Evolutionary conservation across 164 flowering plant species (phyloP).

Genomic region (Vitis amurensis): DNA sequence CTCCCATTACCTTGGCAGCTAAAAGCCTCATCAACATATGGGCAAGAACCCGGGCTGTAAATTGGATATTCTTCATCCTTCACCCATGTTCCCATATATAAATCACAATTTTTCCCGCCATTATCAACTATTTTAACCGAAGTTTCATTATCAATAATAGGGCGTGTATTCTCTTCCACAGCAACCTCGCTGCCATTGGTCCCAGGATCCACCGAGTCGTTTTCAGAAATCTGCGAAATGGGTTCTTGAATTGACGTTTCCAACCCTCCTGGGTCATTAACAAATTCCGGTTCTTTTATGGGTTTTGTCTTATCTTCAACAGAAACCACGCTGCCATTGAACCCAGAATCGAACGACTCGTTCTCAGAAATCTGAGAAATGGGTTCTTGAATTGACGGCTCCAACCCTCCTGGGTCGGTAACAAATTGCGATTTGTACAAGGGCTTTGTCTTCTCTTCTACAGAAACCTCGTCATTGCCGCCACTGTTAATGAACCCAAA

Average conservation of each 20-base stretch:
- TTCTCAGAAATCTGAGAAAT: not conserved
- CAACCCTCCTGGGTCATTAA: too few species aligned
- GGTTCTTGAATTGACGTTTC: too few species aligned
- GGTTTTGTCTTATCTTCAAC: not conserved
- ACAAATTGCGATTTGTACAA: too few species aligned
- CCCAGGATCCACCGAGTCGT: too few species aligned
- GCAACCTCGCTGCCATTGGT: too few species aligned
- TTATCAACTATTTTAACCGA: not conserved
- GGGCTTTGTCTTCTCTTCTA: too few species aligned
- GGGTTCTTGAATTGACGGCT: not conserved
- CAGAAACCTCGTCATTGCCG: too few species aligned
- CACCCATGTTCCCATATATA: conserved; percentile 76
- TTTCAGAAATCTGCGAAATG: too few species aligned
- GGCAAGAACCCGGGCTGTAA: conserved; percentile 71
- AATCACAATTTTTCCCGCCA: conserved; percentile 42
- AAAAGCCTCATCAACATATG: conserved; percentile 84
- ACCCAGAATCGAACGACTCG: not conserved
- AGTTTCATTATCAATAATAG: conserved; percentile 10
- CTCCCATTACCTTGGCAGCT: conserved; percentile 78
- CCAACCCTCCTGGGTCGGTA: not conserved
- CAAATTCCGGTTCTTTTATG: too few species aligned
- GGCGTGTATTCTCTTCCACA: conserved; percentile 1
- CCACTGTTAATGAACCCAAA: too few species aligned
- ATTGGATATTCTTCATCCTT: conserved; percentile 66
- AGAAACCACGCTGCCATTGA: not conserved